phyloP scores from a whole-genome alignment of 345 rosid species.

The Reutealis trisperma region DNA sequence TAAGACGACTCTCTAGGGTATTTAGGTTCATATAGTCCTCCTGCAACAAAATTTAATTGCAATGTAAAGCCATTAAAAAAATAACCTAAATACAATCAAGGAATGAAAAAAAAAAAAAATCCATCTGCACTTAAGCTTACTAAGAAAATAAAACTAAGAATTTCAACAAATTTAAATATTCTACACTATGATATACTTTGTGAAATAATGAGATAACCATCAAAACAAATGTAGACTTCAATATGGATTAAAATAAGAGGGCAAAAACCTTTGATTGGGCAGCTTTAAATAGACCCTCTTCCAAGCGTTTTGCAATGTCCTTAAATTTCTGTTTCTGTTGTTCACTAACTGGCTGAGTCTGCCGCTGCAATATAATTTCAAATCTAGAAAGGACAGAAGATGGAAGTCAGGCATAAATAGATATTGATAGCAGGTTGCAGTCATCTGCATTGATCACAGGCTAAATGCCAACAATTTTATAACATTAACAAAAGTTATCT shows the following conservation, averaged over 20 bases:
- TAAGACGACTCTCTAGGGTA: slow-evolving; percentile 73
- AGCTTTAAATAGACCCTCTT: slow-evolving; percentile 72
- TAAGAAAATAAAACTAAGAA: not conserved
- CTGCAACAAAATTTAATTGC: slow-evolving; percentile 36
- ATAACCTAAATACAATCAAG: not conserved
- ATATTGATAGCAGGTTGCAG: not conserved
- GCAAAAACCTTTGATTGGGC: slow-evolving; percentile 66
- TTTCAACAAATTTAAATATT: not conserved
- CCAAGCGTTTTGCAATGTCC: slow-evolving; percentile 79
- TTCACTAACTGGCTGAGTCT: slow-evolving; percentile 46
- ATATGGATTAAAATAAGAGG: slow-evolving; percentile 1
- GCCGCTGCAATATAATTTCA: slow-evolving; percentile 51
- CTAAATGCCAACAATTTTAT: not conserved
- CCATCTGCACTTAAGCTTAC: not conserved
- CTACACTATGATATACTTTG: not conserved
- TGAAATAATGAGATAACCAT: not conserved
- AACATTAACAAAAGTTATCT: not conserved
- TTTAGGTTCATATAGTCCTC: slow-evolving; percentile 72
- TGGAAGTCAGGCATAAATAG: slow-evolving; percentile 9
- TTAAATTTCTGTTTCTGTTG: slow-evolving; percentile 43
- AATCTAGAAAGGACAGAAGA: slow-evolving; percentile 42
- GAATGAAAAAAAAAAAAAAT: not conserved
- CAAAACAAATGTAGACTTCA: not conserved
- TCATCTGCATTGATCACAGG: not conserved
- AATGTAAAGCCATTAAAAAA: slow-evolving; percentile 15